Percentiles rank a stretch among this genome's conserved stretches.
These are phyloP conservation scores for Quercus tomentella DNA, from an alignment of 331 rosid genomes.

Conservation along the genomic window DNA sequence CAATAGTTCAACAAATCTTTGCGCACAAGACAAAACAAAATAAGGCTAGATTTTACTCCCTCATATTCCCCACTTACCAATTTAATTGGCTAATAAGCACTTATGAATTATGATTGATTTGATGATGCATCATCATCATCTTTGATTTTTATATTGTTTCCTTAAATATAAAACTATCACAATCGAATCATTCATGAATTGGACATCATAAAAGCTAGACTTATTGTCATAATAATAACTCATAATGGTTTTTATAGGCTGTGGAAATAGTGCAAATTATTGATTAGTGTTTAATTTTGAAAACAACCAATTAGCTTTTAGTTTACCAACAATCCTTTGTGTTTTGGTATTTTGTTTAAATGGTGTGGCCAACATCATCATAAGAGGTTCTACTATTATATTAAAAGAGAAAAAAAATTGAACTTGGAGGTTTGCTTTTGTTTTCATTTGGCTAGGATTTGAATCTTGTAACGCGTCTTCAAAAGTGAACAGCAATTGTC, in stretches of 20 bases:
- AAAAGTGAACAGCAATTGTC: neutral
- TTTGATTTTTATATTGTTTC: neutral
- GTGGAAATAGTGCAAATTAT: neutral
- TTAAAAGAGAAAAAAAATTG: neutral
- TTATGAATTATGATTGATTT: neutral
- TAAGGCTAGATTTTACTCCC: too few species aligned
- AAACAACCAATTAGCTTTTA: too few species aligned
- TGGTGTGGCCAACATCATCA: neutral
- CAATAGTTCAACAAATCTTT: neutral
- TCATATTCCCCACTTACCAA: too few species aligned
- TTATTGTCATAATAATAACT: neutral
- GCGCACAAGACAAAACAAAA: neutral
- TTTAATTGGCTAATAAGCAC: neutral
- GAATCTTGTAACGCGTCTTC: constrained; percentile 1
- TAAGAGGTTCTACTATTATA: neutral
- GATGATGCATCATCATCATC: neutral
- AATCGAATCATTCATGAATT: neutral
- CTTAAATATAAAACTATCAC: neutral
- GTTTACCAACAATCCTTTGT: neutral
- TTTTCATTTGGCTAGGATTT: neutral
- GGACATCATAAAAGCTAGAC: neutral
- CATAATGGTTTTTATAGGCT: neutral
- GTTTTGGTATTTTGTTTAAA: neutral
- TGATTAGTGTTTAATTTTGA: neutral
- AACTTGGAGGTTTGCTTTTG: neutral